Evolutionary conservation across 2,329 filamentous ascomycete species (phyloP).

Genomic region (Claviceps citrina): DNA sequence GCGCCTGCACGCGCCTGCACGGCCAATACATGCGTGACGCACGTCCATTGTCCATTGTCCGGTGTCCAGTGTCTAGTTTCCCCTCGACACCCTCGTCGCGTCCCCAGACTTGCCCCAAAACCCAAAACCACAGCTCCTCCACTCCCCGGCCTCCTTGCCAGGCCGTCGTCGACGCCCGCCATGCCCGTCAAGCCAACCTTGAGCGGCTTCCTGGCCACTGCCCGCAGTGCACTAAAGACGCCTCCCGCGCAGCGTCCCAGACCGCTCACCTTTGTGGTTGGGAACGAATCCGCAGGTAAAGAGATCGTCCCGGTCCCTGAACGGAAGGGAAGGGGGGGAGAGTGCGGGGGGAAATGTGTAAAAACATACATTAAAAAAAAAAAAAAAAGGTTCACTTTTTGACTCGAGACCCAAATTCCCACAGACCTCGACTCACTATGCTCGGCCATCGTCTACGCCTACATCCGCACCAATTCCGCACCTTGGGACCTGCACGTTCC

Average conservation of each 20-base stretch:
- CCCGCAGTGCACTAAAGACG: constrained; percentile 30
- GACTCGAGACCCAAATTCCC: neutral
- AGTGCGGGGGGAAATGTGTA: neutral
- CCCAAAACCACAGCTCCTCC: neutral
- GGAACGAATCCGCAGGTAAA: constrained; percentile 51
- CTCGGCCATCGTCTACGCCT: constrained; percentile 57
- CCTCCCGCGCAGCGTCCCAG: constrained; percentile 27
- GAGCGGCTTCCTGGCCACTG: constrained; percentile 34
- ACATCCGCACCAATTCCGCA: constrained; percentile 48
- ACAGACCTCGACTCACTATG: constrained; percentile 72
- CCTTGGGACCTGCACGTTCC: constrained; percentile 50
- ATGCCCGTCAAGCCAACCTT: constrained; percentile 27
- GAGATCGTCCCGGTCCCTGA: too few relatives aligned
- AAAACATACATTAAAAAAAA: neutral
- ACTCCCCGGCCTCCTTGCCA: neutral
- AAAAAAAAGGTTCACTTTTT: neutral
- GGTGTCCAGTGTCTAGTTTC: too few relatives aligned
- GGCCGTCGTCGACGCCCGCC: neutral
- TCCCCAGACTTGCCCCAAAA: neutral
- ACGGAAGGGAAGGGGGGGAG: too few relatives aligned
- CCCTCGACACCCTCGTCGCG: too few relatives aligned
- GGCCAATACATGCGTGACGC: too few relatives aligned
- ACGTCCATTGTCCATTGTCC: too few relatives aligned
- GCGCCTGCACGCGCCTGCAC: too few relatives aligned
- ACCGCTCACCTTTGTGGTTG: constrained; percentile 46